Evolutionary conservation across 2,329 filamentous ascomycete species (phyloP).

Genomic region (Taxawa tesnikishii): DNA sequence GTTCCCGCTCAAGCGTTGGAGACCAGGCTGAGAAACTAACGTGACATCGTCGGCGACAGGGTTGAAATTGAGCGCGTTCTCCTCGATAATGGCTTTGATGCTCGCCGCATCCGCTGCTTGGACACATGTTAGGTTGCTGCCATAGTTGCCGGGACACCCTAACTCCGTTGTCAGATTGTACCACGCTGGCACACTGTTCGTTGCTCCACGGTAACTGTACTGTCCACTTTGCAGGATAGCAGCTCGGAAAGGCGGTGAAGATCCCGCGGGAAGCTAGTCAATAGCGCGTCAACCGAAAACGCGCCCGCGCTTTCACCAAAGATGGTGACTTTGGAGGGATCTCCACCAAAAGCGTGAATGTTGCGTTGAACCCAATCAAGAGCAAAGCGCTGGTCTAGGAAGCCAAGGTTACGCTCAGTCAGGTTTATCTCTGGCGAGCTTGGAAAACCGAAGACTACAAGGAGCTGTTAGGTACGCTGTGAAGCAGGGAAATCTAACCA

Average conservation of each 20-base stretch:
- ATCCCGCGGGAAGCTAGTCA: conserved; percentile 17
- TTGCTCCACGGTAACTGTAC: conserved; percentile 13
- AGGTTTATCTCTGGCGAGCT: conserved; percentile 21
- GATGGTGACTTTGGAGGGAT: conserved; percentile 23
- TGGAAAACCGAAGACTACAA: conserved; percentile 30
- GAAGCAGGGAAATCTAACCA: no score
- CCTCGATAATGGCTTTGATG: conserved; percentile 20
- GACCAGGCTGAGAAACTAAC: conserved; percentile 15
- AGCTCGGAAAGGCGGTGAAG: conserved; percentile 19
- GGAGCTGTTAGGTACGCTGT: no score
- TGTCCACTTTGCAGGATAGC: conserved; percentile 21
- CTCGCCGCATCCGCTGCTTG: conserved; percentile 16
- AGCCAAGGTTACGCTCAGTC: conserved; percentile 21
- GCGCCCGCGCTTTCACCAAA: conserved; percentile 22
- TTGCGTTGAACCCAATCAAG: conserved; percentile 25
- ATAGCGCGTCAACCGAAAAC: conserved; percentile 18
- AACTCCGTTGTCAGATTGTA: conserved; percentile 13
- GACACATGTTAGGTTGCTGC: conserved; percentile 17
- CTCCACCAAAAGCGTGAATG: conserved; percentile 23
- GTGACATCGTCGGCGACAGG: conserved; percentile 21
- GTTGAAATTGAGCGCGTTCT: conserved; percentile 17
- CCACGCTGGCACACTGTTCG: conserved; percentile 11
- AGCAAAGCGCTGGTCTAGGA: conserved; percentile 23
- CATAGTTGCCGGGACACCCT: conserved; percentile 15
- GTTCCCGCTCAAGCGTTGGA: conserved; percentile 14